These are phyloP conservation scores for Argentina anserina DNA, from an alignment of 306 rosid species.

Conservation along the genomic window DNA sequence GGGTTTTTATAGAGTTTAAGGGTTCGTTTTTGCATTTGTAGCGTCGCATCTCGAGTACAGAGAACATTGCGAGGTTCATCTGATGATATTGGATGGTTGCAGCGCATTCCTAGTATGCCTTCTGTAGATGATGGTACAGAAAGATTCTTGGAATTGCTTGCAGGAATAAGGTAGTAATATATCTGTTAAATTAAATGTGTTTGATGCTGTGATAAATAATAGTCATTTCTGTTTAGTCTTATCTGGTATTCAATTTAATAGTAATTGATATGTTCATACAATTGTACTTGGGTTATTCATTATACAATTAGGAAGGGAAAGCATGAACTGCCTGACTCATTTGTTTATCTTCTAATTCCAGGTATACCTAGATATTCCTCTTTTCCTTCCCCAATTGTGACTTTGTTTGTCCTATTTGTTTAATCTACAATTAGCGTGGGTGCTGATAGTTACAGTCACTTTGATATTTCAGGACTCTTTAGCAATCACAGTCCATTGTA, in stretches of 20 bases:
- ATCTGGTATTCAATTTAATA: neutral
- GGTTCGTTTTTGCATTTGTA: slow-evolving; percentile 26
- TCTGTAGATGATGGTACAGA: slow-evolving; percentile 65
- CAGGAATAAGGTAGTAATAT: slow-evolving; percentile 51
- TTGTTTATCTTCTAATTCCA: slow-evolving; percentile 75
- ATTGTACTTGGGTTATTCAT: slow-evolving; percentile 12
- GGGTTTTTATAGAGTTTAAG: slow-evolving; percentile 10
- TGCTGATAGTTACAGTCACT: slow-evolving; percentile 6
- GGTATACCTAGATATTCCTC: slow-evolving; percentile 39
- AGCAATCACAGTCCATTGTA: slow-evolving; percentile 82
- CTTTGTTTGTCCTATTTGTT: slow-evolving; percentile 14
- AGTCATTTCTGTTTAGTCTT: neutral
- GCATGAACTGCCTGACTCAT: slow-evolving; percentile 64
- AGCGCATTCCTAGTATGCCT: slow-evolving; percentile 61
- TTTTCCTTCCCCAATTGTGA: neutral
- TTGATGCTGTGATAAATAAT: neutral
- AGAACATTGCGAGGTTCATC: slow-evolving; percentile 68
- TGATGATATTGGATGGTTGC: slow-evolving; percentile 89
- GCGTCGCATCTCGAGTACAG: slow-evolving; percentile 45
- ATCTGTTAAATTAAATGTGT: neutral
- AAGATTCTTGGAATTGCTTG: slow-evolving; percentile 76
- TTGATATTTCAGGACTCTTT: slow-evolving; percentile 63
- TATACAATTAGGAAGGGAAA: slow-evolving; percentile 53
- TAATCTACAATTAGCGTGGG: slow-evolving; percentile 1
- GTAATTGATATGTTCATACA: neutral